These are phyloP conservation scores for Monosporascus cannonballus DNA, from an alignment of 2,329 filamentous ascomycete genomes.

Conservation along the genomic window DNA sequence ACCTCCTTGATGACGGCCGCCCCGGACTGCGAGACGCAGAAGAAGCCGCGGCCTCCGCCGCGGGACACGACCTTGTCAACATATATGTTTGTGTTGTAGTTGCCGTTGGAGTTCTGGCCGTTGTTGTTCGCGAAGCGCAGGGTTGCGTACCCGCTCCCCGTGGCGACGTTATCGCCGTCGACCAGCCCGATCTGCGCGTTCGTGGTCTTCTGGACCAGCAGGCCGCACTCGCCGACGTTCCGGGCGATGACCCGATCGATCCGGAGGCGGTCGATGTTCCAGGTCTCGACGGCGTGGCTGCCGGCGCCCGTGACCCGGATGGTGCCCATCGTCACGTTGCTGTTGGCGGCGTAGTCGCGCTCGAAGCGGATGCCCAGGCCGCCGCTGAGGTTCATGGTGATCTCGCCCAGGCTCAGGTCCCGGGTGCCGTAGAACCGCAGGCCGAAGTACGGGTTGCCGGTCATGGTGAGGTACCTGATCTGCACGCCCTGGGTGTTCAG, in stretches of 20 bases:
- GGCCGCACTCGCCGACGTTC: conserved; percentile 48
- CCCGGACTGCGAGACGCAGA: conserved; percentile 51
- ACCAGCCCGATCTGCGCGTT: conserved; percentile 49
- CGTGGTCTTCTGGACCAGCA: conserved; percentile 48
- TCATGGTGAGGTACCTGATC: conserved; percentile 52
- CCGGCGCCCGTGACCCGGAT: conserved; percentile 46
- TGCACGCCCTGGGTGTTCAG: conserved; percentile 40
- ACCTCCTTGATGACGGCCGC: conserved; percentile 42
- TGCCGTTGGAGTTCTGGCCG: conserved; percentile 40
- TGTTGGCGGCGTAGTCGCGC: conserved; percentile 45
- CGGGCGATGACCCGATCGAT: conserved; percentile 47
- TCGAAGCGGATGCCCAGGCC: conserved; percentile 54
- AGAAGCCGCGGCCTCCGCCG: conserved; percentile 50
- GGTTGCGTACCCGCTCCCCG: conserved; percentile 48
- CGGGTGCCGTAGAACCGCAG: conserved; percentile 47
- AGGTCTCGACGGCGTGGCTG: conserved; percentile 52
- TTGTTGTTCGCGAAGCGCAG: conserved; percentile 53
- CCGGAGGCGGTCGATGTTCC: conserved; percentile 50
- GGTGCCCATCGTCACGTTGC: conserved; percentile 46
- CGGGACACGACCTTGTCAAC: conserved; percentile 48
- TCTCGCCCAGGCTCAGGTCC: conserved; percentile 41
- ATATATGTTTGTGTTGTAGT: conserved; percentile 46
- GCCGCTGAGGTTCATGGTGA: conserved; percentile 48
- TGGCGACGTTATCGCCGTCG: conserved; percentile 48
- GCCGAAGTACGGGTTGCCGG: conserved; percentile 52